Evolutionary conservation across 208 protist species (phyloP), one percentile per base, ranked within the genome.

Genomic region (Leishmania mexicana): DNA sequence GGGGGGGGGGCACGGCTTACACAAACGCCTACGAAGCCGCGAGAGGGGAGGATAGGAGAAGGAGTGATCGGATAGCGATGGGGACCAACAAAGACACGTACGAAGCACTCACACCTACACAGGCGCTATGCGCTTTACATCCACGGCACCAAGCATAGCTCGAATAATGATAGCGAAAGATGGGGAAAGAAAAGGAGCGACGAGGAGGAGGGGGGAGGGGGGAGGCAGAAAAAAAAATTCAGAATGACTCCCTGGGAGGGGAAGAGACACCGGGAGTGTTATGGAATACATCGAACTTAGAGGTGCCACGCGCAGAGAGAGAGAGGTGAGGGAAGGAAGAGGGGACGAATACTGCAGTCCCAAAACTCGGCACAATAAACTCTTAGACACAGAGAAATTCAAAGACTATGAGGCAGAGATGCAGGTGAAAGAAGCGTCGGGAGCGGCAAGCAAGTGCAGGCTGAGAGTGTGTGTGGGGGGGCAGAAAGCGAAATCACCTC

Each of bases 271-370:
- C 17, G 0, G 40, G 40, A 49, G 67, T 74, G 68, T 24, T 38
- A 74, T 31, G 28, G 68, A 53, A 54, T 74, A 74, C 68, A 74
- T 74, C 68, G 45, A 31, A 17, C 31, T 54, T 74, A 21, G 42
- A 74, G 24, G 17, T 74, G 42, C 7, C 45, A 51, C 45, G 42
- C 68, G 45, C 68, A 74, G 24, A 49, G 67, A 24, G 15, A 70
- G 28, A 31, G 28, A 62, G 6, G 35, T 35, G n/a, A 17, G 35
- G 7, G 19, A 11, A 38, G 38, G 38, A 6, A 11, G 65, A 40
- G 38, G 13, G 64, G 64, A 0, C 38, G 67, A 53, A 21, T 53
- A 7, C 0, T 38, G 68, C 45, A 62, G 15, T 28, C 28, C 24
- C 68, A 64, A 28, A 17, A 31, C 68, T 7, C 21, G 17, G 21